Evolutionary conservation across 2,329 filamentous ascomycete genomes (phyloP), one percentile per base, ranked within the genome.

Genomic region (Fusarium sp.): DNA sequence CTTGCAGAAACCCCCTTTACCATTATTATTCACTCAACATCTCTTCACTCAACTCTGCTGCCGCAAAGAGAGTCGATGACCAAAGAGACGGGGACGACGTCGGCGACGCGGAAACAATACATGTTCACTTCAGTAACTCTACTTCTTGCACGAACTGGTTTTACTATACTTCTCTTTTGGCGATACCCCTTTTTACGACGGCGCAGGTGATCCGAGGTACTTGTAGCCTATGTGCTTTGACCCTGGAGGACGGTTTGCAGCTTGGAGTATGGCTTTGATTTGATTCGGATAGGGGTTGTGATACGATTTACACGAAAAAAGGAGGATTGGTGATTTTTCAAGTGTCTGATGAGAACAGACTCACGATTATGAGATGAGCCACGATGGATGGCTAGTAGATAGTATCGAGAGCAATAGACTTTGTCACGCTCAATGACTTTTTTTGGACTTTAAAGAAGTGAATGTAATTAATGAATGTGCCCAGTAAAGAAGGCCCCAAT

Each of bases 161-260:
- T 62, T 75, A 55, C 51, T 78, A 78, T 74, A 78, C 73, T 61
- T 68, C 78, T 78, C 73, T 75, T 70, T 74, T 69, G 75, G 75
- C 74, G 78, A 79, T 79, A 79, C 78, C 78, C 78, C 73, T 70
- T 78, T 77, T 69, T 64, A 66, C 62, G 65, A 74, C 49, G 66
- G 59, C 56, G 62, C 51, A 63, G 74, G 74, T 70, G 72, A 65
- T 71, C 60, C 66, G 51, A 51, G 67, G 48, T 51, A 16, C 37
- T 34, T 27, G 45, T 34, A 30, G 45, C 40, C 40, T 45, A 32
- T 45, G 47, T 37, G 57, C 32, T 49, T 40, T 54, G 55, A 30
- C 46, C 51, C 24, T 61, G 73, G 66, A 61, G 62, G 70, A 73
- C 46, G 75, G 75, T 75, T 77, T 77, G 75, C 66, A 62, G 75